Base-by-base conservation (phyloP, 2,329 filamentous ascomycete genomes). In the Chaetomium sp. region DNA sequence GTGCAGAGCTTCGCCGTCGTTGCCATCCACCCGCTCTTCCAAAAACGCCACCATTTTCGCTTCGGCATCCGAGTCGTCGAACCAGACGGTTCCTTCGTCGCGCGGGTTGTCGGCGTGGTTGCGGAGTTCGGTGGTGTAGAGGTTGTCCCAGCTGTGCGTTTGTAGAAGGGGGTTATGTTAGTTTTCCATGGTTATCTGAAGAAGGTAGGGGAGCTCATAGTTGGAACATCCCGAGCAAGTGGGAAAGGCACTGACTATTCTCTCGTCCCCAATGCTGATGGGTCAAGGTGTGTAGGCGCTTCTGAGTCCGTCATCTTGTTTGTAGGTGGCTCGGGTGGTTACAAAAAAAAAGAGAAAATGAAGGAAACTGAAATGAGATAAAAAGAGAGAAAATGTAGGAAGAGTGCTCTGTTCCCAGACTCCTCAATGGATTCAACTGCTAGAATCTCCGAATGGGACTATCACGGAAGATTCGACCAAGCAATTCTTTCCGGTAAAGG, bases 1-100 rank as follows among this genome's bases (percentile, higher is more conserved):
- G 19, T 27, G 19, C 19, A 27, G 19, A 27, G 2, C 19, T 27
- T 27, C 19, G 19, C 3, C 59, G n/a, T 55, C 59, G 35, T 52
- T 52, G 8, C 54, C 41, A n/a, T 62, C 59, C 36, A 67, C 55
- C 19, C 69, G 61, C 35, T 62, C 62, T 64, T 60, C 82, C 68
- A 95, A 79, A 69, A 87, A 91, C 8, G 75, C 70, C 32, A 95
- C 72, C 57, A 95, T 84, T 67, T 91, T 91, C 59, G 85, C 78
- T 67, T 96, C 89, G 59, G 94, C 94, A 67, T 87, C 84, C 36
- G 90, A 88, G 74, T 97, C 94, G 69, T 91, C 87, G 79, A 99
- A 99, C 94, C 94, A 99, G 65, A 94, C 85, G 35, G 91, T 95
- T 62, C 92, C 92, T 57, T 87, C 87, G 75, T 96, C 89, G 55